Percentiles rank a stretch among this genome's conserved stretches.
These are phyloP conservation scores for Prunella vulgaris DNA, from an alignment of 257 asterid species.

Conservation along the genomic window DNA sequence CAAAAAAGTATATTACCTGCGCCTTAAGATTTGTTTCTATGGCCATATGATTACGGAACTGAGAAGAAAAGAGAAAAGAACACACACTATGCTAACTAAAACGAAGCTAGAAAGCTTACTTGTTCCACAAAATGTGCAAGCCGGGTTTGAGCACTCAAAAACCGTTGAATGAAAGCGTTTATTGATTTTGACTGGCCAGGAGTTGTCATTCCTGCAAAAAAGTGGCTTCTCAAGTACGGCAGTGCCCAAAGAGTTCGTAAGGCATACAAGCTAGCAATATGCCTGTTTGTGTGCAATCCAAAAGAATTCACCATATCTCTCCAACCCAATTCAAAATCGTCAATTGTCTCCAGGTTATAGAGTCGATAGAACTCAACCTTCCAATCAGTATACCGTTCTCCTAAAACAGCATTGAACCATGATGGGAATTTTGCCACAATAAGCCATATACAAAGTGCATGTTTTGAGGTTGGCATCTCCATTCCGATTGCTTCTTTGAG, in stretches of 20 bases:
- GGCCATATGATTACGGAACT: neutral
- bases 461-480: constrained; percentile 86
- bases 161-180: constrained; percentile 90
- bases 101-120: constrained; percentile 39
- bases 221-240: constrained; percentile 91
- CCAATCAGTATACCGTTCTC: constrained; percentile 95
- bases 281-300: constrained; percentile 87
- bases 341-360: constrained; percentile 70
- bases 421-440: constrained; percentile 89
- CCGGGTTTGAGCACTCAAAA: constrained; percentile 91
- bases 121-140: constrained; percentile 95
- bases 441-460: constrained; percentile 97
- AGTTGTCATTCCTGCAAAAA: constrained; percentile 89
- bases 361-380: constrained; percentile 83
- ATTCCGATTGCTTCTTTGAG: constrained; percentile 86
- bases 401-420: constrained; percentile 93
- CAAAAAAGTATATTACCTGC: neutral
- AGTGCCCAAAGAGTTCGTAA: constrained; percentile 82
- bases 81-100: neutral
- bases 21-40: neutral
- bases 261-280: constrained; percentile 70
- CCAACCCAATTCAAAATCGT: constrained; percentile 95
- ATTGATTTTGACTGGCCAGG: constrained; percentile 79
- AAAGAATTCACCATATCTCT: constrained; percentile 82
- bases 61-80: no score